Evolutionary conservation across 371 early-diverging fungal species (phyloP).

Genomic region (Mucor plumbeus): DNA sequence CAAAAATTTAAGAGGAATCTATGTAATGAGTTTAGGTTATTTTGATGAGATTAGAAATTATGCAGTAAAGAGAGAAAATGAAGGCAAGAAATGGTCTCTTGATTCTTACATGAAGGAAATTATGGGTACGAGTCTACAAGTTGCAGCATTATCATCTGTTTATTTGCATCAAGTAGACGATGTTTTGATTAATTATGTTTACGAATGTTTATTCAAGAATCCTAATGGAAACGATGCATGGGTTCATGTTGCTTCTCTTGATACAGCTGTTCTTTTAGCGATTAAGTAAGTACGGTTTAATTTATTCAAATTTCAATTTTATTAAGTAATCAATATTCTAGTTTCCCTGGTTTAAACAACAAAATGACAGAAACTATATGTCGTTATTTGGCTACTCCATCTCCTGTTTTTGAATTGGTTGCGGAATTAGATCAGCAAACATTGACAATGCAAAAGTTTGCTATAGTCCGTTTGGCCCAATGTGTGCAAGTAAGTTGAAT

Average conservation of each 20-base stretch:
- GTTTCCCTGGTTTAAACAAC: constrained; percentile 55
- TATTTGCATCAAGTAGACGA: constrained; percentile 71
- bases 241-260: constrained; percentile 63
- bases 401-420: constrained; percentile 59
- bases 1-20: constrained; percentile 42
- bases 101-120: constrained; percentile 58
- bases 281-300: constrained; percentile 52
- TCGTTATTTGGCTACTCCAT: constrained; percentile 67
- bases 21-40: constrained; percentile 61
- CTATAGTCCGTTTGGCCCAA: constrained; percentile 64
- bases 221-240: constrained; percentile 54
- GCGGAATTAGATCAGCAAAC: constrained; percentile 30
- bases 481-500: constrained; percentile 55
- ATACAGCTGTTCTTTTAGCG: constrained; percentile 61
- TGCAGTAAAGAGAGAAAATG: constrained; percentile 42
- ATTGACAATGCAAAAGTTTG: constrained; percentile 51
- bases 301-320: too few species aligned
- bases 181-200: constrained; percentile 58
- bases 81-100: constrained; percentile 44
- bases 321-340: constrained; percentile 15
- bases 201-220: constrained; percentile 58
- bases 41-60: constrained; percentile 54
- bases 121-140: constrained; percentile 62
- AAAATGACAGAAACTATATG: constrained; percentile 54
- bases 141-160: constrained; percentile 61